Base-by-base conservation (phyloP, 2,329 filamentous ascomycete species). In the Trichoderma sp. region DNA sequence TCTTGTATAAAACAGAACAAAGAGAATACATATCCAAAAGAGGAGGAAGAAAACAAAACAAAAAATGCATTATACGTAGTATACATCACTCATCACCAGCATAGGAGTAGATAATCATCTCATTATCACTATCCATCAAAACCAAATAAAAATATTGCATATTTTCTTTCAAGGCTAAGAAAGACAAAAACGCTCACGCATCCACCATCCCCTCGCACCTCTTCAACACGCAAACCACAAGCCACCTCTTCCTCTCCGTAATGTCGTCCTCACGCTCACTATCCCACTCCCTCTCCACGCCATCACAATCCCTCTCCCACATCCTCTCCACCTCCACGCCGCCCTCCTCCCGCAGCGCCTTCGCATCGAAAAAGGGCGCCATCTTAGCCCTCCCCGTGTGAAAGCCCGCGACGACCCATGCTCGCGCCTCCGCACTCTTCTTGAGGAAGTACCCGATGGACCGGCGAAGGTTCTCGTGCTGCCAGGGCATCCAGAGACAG, bases 401-500 rank as follows among this genome's bases (percentile, higher is more conserved):
- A 78, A 95, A 94, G 0, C 92, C 93, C 1, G 90, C 92, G 7
- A 94, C 87, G n/a, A 92, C 89, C 84, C 91, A 91, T 68, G 91
- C 88, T 41, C 89, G 85, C 3, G 90, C 89, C 18, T 79, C 82
- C 2, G 83, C 79, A 3, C 80, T 82, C 9, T 33, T 38, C 12
- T 82, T 84, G 21, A 94, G 85, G 80, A 94, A 93, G 83, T 91
- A 90, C 6, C 87, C 83, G 80, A 94, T 90, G 29, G 91, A 93
- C 59, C 81, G 83, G 64, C 88, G 88, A 31, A 95, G 86, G 81
- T 91, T 93, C n/a, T 83, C 87, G 82, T 95, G 93, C 85, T 94
- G 89, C 85, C 88, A 89, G 1, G 90, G 89, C 91, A 94, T 94
- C 93, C 93, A 95, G 75, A 93, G 87, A 80, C 93, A 94, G 83